These are phyloP conservation scores for Pichia sp. DNA, from an alignment of 1,139 yeast genomes.

Conservation along the genomic window DNA sequence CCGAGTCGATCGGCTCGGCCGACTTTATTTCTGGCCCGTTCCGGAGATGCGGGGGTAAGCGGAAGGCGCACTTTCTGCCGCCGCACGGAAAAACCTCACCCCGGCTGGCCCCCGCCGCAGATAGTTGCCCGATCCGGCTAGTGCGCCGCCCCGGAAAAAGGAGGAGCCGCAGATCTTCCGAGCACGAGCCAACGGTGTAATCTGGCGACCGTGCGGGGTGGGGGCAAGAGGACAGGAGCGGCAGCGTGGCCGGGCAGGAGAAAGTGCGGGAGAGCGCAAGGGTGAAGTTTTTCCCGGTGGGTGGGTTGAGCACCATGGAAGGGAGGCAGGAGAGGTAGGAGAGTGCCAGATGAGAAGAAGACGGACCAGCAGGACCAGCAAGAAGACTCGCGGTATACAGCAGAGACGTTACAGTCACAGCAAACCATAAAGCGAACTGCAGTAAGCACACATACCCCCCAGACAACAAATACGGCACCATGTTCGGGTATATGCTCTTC, in stretches of 20 bases:
- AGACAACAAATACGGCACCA: constrained; percentile 9
- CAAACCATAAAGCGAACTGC: not conserved
- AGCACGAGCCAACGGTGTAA: not conserved
- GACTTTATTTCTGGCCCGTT: too few relatives aligned
- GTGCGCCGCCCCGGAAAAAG: not conserved
- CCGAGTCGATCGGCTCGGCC: too few relatives aligned
- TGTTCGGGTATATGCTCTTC: constrained; percentile 32
- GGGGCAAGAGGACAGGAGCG: not conserved
- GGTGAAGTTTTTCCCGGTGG: constrained; percentile 1
- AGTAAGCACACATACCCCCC: not conserved
- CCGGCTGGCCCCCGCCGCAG: not conserved
- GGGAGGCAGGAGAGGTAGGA: not conserved
- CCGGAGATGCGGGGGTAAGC: too few relatives aligned
- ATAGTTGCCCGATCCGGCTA: not conserved
- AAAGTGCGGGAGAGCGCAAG: not conserved
- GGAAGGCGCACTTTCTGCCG: not conserved
- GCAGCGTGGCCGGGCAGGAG: not conserved
- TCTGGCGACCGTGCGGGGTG: not conserved
- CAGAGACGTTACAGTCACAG: not conserved
- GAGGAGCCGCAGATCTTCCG: not conserved
- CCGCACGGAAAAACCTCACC: not conserved
- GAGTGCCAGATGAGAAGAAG: not conserved
- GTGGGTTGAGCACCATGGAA: not conserved
- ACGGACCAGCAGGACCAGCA: not conserved
- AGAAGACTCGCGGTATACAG: not conserved